Percentiles rank a stretch among this genome's conserved stretches.
These are phyloP conservation scores for Trichothecium sympodiale DNA, from an alignment of 2,329 filamentous ascomycete genomes.

Conservation along the genomic window DNA sequence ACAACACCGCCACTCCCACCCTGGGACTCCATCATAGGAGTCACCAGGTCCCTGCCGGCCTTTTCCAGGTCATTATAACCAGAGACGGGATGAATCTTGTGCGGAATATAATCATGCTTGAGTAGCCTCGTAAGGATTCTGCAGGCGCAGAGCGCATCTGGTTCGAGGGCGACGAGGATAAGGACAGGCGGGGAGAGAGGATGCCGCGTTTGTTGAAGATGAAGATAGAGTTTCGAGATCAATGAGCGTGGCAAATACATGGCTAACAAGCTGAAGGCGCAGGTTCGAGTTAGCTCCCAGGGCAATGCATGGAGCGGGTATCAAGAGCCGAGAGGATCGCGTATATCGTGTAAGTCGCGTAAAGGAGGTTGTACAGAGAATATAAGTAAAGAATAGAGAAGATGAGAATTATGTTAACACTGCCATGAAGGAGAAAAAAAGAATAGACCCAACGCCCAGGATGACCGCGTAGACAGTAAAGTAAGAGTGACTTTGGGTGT, in stretches of 20 bases:
- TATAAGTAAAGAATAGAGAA: background rate
- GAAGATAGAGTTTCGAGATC: slow-evolving; percentile 82
- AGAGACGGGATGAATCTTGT: slow-evolving; percentile 91
- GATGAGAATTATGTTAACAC: background rate
- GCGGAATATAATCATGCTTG: slow-evolving; percentile 93
- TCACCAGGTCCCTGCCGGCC: slow-evolving; percentile 67
- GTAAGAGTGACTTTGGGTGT: background rate
- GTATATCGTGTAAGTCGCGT: background rate
- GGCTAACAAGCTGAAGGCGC: slow-evolving; percentile 17
- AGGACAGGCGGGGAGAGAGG: slow-evolving; percentile 86
- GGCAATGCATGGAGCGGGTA: slow-evolving; percentile 6
- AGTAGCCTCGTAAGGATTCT: slow-evolving; percentile 88
- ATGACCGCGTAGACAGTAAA: background rate
- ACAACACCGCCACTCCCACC: slow-evolving; percentile 84
- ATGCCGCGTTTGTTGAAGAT: slow-evolving; percentile 77
- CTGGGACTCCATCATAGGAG: slow-evolving; percentile 73
- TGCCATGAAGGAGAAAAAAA: background rate
- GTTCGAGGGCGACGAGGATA: slow-evolving; percentile 85
- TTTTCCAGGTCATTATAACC: slow-evolving; percentile 84
- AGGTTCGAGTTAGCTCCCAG: slow-evolving; percentile 6
- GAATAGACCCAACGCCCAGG: background rate
- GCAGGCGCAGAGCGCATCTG: slow-evolving; percentile 89
- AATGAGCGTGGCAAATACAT: slow-evolving; percentile 94
- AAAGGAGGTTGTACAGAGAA: background rate
- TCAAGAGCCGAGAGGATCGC: background rate